phyloP scores from a whole-genome alignment of 768 basidiomycete species.

The Phlebiopsis gigantea region DNA sequence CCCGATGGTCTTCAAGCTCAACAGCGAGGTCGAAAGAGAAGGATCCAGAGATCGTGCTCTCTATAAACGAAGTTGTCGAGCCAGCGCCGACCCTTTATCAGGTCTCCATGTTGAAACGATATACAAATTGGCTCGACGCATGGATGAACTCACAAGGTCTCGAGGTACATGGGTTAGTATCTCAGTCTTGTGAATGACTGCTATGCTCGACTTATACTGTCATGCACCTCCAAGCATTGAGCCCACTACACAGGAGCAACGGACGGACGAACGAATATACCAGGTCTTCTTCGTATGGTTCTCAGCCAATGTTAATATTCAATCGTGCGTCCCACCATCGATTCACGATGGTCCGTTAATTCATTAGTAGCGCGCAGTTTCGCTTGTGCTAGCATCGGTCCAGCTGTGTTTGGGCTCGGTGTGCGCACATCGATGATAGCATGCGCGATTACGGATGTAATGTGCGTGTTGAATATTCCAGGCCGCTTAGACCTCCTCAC shows the following conservation, averaged over 20 bases:
- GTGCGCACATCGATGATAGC: slow-evolving; percentile 37
- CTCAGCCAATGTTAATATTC: not conserved
- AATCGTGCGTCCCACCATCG: not conserved
- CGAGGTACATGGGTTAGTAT: not conserved
- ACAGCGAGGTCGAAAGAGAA: not conserved
- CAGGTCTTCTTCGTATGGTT: not conserved
- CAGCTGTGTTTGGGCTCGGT: slow-evolving; percentile 42
- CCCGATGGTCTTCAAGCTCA: not conserved
- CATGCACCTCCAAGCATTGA: not conserved
- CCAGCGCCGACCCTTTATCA: too few relatives aligned
- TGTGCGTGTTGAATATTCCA: too few relatives aligned
- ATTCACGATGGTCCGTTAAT: not conserved
- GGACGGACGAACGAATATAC: not conserved
- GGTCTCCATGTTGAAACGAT: too few relatives aligned
- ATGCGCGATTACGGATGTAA: slow-evolving; percentile 39
- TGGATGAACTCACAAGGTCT: not conserved
- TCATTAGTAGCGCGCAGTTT: too few relatives aligned
- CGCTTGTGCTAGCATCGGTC: slow-evolving; percentile 45
- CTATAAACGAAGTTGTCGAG: too few relatives aligned
- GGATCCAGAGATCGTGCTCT: not conserved
- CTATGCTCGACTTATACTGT: not conserved
- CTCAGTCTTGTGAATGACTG: not conserved
- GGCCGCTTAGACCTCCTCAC: not conserved
- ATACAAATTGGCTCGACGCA: not conserved
- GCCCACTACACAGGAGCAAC: not conserved